phyloP scores from a whole-genome alignment of 768 basidiomycete species.

The Daedalea quercina region DNA sequence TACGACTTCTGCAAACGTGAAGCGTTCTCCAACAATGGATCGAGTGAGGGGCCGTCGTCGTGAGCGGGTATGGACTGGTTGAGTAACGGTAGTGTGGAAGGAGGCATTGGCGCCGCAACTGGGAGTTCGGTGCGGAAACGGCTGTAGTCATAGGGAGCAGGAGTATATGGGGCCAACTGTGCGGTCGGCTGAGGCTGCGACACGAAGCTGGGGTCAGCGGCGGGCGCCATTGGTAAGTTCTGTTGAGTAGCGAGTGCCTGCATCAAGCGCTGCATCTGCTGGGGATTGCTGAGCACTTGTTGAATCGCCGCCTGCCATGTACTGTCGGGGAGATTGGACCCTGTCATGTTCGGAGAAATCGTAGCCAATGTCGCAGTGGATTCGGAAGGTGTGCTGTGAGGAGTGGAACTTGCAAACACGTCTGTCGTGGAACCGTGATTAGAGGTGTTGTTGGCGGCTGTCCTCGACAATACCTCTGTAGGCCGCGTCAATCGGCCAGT shows the following conservation, averaged over 20 bases:
- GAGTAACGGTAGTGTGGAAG: slow-evolving; percentile 18
- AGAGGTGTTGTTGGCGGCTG: background rate
- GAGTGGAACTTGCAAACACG: background rate
- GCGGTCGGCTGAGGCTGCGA: background rate
- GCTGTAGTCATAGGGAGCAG: slow-evolving; percentile 5
- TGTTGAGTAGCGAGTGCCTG: slow-evolving; percentile 19
- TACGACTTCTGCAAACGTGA: slow-evolving; percentile 50
- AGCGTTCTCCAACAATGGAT: slow-evolving; percentile 29
- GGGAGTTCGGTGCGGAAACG: slow-evolving; percentile 13
- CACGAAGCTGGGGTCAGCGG: background rate
- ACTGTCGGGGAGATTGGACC: slow-evolving; percentile 22
- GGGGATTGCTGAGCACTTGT: slow-evolving; percentile 42
- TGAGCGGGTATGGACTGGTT: slow-evolving; percentile 18
- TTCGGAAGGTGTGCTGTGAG: background rate
- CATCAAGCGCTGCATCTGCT: slow-evolving; percentile 50
- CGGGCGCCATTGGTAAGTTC: slow-evolving; percentile 9
- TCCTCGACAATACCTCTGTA: slow-evolving; percentile 3
- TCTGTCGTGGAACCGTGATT: slow-evolving; percentile 4
- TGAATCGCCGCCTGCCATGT: slow-evolving; percentile 45
- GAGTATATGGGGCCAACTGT: slow-evolving; percentile 11
- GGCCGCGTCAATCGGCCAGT: slow-evolving; percentile 1
- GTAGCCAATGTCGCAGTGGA: slow-evolving; percentile 1
- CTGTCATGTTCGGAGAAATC: slow-evolving; percentile 1
- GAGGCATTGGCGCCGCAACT: slow-evolving; percentile 17
- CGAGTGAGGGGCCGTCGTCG: slow-evolving; percentile 22